Base-by-base conservation (phyloP, 306 rosid species). In the Prunus mira region DNA sequence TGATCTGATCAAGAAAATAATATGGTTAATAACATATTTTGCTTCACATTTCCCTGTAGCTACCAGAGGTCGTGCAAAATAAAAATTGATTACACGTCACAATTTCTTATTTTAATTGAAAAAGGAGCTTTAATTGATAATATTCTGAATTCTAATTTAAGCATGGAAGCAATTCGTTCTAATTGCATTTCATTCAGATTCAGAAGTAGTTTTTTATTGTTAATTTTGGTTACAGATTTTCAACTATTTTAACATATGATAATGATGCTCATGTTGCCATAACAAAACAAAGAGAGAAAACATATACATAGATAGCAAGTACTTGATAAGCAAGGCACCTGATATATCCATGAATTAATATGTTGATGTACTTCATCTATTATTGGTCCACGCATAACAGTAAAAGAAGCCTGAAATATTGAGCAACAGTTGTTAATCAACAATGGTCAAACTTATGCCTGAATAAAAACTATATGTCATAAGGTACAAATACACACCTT, bases 301-400 rank as follows among this genome's bases (percentile, higher is more conserved):
- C 64, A 65, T 78, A 78, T 20, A 79, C 73, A 54, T 27, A 19
- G 51, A 51, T 25, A n/a, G 43, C n/a, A 78, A 54, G 38, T 56
- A 77, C 60, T 51, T 60, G 67, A 56, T 12, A 75, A 20, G 74
- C 38, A 64, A 69, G 54, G 77, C 73, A 87, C 90, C 88, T 87
- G 90, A 82, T 84, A 75, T 70, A 84, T 84, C 87, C 87, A 87
- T 2, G 88, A 76, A 77, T 80, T 87, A 54, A 87, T 84, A 55
- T 75, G 86, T 77, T 84, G 88, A 80, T 82, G 90, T 75, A 87
- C 88, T 87, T 87, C 90, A 56, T 87, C 83, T 18, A 84, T 27
- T 75, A 87, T 60, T 24, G 86, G 87, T 49, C 90, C 90, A 24
- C 76, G 84, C 61, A 87, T 30, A 68, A 87, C 75, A 32, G 88